Conservation (phyloP, 228 moss, liverwort and hornwort genomes). For the Sphagnum fallax region DNA sequence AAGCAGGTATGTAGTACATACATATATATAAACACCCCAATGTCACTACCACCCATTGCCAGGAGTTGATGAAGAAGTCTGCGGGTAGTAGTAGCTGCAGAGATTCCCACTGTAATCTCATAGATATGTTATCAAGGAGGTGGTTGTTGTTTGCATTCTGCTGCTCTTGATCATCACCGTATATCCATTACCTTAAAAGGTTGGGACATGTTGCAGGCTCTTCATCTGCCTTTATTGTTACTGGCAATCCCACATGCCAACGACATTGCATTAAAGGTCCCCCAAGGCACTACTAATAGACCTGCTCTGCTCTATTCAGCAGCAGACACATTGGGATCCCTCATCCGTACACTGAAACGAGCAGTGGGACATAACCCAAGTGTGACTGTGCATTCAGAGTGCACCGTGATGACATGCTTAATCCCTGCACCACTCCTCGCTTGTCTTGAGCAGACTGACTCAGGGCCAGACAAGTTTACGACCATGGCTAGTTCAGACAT, state of each 20-base stretch:
- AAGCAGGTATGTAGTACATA: conserved; percentile 46
- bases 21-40: no score
- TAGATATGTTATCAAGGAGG: no score
- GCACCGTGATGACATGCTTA: conserved; percentile 51
- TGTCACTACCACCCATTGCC: no score
- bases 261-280: conserved; percentile 48
- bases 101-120: no score
- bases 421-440: conserved; percentile 73
- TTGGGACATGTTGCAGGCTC: conserved; percentile 41
- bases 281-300: conserved; percentile 46
- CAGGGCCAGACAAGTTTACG: conserved; percentile 82
- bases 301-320: conserved; percentile 91
- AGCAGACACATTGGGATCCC: conserved; percentile 79
- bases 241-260: conserved; percentile 73
- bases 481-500: conserved; percentile 77
- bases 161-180: no score
- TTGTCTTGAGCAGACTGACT: conserved; percentile 65
- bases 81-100: no score
- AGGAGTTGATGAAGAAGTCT: no score
- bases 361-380: conserved; percentile 46
- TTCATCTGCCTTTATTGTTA: conserved; percentile 82
- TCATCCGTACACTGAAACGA: conserved; percentile 63
- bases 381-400: conserved; percentile 45
- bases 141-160: no score
- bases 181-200: no score